These are phyloP conservation scores for Colletotrichum theobromicola DNA, from an alignment of 2,329 filamentous ascomycete species.

Conservation along the genomic window DNA sequence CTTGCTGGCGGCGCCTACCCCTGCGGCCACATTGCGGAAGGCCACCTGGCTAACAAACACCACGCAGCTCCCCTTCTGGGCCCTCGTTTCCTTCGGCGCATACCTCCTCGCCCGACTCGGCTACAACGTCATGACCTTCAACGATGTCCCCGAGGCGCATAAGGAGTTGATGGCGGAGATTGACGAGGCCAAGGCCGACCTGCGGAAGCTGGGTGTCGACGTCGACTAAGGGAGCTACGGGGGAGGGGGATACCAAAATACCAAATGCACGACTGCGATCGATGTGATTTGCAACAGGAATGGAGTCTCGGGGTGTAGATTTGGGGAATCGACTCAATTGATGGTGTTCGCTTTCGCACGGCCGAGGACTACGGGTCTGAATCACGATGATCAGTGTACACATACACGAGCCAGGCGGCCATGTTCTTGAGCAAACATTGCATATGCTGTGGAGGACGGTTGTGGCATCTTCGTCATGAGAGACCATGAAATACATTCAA, in stretches of 20 bases:
- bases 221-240: slow-evolving; percentile 62
- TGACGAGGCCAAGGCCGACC: slow-evolving; percentile 74
- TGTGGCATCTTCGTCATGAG: background rate
- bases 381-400: background rate
- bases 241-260: background rate
- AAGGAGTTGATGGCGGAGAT: slow-evolving; percentile 89
- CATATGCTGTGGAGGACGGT: background rate
- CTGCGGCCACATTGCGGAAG: background rate
- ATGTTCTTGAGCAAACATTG: background rate
- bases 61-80: slow-evolving; percentile 89
- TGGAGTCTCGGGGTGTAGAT: background rate
- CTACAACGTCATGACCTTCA: slow-evolving; percentile 93
- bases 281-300: background rate
- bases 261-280: background rate
- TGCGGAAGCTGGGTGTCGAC: slow-evolving; percentile 76
- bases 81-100: slow-evolving; percentile 86
- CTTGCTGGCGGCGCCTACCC: background rate
- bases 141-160: slow-evolving; percentile 91
- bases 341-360: background rate
- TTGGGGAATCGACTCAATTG: background rate
- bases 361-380: background rate
- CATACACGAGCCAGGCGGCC: background rate
- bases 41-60: background rate
- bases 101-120: slow-evolving; percentile 92
- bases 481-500: background rate